These are phyloP conservation scores for Cyberlindnera meyerae DNA, from an alignment of 805 yeast species.

Conservation along the genomic window DNA sequence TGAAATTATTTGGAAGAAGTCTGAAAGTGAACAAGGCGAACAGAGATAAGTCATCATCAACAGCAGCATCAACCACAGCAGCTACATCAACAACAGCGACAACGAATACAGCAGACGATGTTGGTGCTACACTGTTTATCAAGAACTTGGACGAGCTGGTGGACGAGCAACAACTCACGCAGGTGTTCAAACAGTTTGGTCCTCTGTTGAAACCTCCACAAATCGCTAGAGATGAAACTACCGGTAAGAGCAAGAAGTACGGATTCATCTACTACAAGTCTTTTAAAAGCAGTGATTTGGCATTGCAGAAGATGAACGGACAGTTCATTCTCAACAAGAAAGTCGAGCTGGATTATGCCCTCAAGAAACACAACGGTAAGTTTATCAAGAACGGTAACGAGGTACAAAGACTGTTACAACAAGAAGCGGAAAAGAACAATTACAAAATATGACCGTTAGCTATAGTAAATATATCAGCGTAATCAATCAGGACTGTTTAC, in stretches of 20 bases:
- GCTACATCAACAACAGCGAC: neutral
- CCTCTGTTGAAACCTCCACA: conserved; percentile 44
- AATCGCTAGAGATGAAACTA: conserved; percentile 40
- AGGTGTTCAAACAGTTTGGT: conserved; percentile 63
- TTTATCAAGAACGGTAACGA: conserved; percentile 9
- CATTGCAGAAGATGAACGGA: conserved; percentile 63
- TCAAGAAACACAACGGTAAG: conserved; percentile 11
- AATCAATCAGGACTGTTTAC: conserved; percentile 44
- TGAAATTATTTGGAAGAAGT: conserved; percentile 54
- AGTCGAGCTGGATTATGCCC: conserved; percentile 40
- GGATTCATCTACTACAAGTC: conserved; percentile 63
- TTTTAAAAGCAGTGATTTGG: conserved; percentile 67
- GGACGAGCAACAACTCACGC: conserved; percentile 51
- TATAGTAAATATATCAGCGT: neutral
- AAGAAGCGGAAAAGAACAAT: conserved; percentile 10
- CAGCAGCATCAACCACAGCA: too few species aligned
- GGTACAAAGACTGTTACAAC: conserved; percentile 5
- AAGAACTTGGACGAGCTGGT: conserved; percentile 64
- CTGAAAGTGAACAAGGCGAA: conserved; percentile 53
- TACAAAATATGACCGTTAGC: conserved; percentile 2
- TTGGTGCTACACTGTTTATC: conserved; percentile 66
- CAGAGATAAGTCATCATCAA: conserved; percentile 1
- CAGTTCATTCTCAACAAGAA: conserved; percentile 63
- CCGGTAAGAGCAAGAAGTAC: conserved; percentile 47
- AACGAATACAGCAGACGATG: conserved; percentile 29